Conservation (phyloP, 768 basidiomycete genomes). For the Lentinula detonsa region DNA sequence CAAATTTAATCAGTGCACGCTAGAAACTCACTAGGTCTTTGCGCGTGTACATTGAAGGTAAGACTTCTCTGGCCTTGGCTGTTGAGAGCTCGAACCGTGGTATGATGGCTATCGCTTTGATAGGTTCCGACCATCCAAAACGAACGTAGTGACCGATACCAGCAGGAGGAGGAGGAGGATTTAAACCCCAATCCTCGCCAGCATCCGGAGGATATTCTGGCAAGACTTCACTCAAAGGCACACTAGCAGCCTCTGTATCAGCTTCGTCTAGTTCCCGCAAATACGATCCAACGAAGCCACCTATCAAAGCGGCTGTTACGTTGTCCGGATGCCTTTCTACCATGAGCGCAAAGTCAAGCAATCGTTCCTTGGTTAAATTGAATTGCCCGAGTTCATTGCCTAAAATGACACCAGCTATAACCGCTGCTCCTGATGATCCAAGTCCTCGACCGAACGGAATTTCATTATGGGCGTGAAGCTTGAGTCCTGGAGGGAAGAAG, state of each 20-base stretch:
- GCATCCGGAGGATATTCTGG: conserved; percentile 95
- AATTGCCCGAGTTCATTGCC: conserved; percentile 80
- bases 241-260: conserved; percentile 79
- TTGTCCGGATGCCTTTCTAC: conserved; percentile 99
- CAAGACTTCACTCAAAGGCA: conserved; percentile 92
- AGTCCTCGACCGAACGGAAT: conserved; percentile 98
- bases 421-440: conserved; percentile 98
- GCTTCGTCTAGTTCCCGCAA: conserved; percentile 80
- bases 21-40: conserved; percentile 74
- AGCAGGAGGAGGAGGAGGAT: conserved; percentile 80
- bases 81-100: conserved; percentile 96
- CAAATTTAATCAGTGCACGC: not conserved
- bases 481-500: conserved; percentile 71
- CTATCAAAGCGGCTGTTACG: conserved; percentile 94
- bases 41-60: conserved; percentile 81
- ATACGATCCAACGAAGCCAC: conserved; percentile 96
- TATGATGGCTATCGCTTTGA: conserved; percentile 92
- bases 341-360: conserved; percentile 97
- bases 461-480: conserved; percentile 79
- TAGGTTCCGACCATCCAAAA: conserved; percentile 78
- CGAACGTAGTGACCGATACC: conserved; percentile 94
- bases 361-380: conserved; percentile 56
- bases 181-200: conserved; percentile 82
- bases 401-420: conserved; percentile 92
- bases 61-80: conserved; percentile 84